Evolutionary conservation across 495 filamentous ascomycete species (phyloP).

Genomic region (Geoglossum glabrum): DNA sequence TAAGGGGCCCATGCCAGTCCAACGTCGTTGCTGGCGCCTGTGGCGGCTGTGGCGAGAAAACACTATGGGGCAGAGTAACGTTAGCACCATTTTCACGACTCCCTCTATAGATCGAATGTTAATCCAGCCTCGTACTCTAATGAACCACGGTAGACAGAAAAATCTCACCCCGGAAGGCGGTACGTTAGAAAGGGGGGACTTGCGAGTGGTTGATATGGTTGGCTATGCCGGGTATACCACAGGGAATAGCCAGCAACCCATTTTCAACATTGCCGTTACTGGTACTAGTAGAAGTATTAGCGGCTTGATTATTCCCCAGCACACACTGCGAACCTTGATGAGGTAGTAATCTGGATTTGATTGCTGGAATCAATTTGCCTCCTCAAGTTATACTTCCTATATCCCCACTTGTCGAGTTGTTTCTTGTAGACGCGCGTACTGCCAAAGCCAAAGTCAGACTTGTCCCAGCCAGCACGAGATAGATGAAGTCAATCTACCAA

Average conservation of each 20-base stretch:
- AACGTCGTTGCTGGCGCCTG: not conserved
- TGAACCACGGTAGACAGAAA: not conserved
- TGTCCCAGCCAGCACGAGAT: not conserved
- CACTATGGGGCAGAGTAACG: not conserved
- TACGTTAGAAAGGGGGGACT: not conserved
- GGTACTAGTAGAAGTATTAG: not conserved
- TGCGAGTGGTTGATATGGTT: not conserved
- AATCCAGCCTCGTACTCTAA: not conserved
- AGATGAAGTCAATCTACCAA: not conserved
- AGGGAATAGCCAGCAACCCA: not conserved
- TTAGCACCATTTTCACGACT: not conserved
- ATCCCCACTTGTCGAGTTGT: not conserved
- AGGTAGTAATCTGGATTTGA: not conserved
- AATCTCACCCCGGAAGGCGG: too few species aligned
- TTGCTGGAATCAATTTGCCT: not conserved
- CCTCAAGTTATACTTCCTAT: not conserved
- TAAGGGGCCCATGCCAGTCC: not conserved
- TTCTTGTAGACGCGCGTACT: not conserved
- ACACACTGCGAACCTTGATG: not conserved
- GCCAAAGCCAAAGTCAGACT: not conserved
- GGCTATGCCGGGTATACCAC: not conserved
- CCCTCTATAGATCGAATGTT: not conserved
- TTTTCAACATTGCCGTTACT: not conserved
- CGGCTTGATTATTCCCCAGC: not conserved
- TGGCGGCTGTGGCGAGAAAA: not conserved